Base-by-base conservation (phyloP, 495 filamentous ascomycete genomes). In the Penicillium waksmanii region DNA sequence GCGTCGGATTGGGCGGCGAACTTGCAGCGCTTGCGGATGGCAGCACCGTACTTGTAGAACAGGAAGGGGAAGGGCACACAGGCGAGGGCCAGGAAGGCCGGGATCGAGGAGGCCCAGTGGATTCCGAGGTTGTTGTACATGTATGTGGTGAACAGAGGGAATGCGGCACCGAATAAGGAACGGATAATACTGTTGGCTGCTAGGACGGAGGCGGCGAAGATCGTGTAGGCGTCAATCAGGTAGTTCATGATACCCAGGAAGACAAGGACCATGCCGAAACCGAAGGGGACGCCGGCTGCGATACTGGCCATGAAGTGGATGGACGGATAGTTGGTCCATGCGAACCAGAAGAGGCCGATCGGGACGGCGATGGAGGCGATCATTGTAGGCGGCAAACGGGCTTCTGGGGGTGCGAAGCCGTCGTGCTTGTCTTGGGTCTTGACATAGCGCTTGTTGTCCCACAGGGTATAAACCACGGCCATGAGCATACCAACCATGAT, bases 401-500 rank as follows among this genome's bases (percentile, higher is more conserved):
- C 73, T 59, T 84, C 81, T 0, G 81, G 79, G 10, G 77, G 74
- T 40, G 77, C 77, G 47, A 80, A 77, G 5, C 77, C 77, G 2
- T 65, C 61, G 42, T 79, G 56, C 25, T 67, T 51, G 3, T 77
- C 70, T 19, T 74, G 67, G 42, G 68, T 64, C 7, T 60, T 69
- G 49, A 76, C 44, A 34, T 82, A 83, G 1, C 80, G 76, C 63
- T 75, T 76, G 66, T 83, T 82, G 68, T 83, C 81, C 63, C 68
- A 69, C n/a, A 82, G 64, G 17, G 70, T 74, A 46, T 81, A 82
- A 17, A 51, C 54, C 25, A 87, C 82, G 8, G 83, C 91, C 2
- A 82, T 18, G 3, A 92, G 47, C 90, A 96, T 96, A 60, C 93
- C 93, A 58, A 90, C 73, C 61, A 90, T 91, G 55, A 97, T 93